These are phyloP conservation scores for Alternaria ethzedia DNA, from an alignment of 2,329 filamentous ascomycete genomes.

Conservation along the genomic window DNA sequence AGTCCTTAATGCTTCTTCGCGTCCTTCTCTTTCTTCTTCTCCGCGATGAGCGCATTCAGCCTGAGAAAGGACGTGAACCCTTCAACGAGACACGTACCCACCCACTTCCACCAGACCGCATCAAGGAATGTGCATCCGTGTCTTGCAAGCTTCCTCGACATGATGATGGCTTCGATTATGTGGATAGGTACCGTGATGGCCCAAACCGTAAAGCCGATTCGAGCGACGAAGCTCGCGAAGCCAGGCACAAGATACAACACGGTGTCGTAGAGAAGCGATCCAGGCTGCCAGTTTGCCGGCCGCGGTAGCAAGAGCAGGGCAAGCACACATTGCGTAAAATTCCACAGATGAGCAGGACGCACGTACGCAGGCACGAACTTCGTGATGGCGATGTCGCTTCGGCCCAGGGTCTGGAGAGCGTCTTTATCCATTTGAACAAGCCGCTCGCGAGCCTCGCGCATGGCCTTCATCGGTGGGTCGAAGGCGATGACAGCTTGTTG, in stretches of 20 bases:
- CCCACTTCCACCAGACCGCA: slow-evolving; percentile 61
- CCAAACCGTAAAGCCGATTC: slow-evolving; percentile 66
- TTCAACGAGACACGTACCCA: slow-evolving; percentile 59
- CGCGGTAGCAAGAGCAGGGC: slow-evolving; percentile 39
- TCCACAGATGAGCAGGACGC: slow-evolving; percentile 54
- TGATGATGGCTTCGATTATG: slow-evolving; percentile 62
- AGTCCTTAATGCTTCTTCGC: slow-evolving; percentile 39
- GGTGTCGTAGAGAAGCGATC: slow-evolving; percentile 43
- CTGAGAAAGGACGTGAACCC: slow-evolving; percentile 58
- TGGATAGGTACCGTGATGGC: slow-evolving; percentile 70
- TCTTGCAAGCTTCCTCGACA: slow-evolving; percentile 57
- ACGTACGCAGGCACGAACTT: slow-evolving; percentile 60
- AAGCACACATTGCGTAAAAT: slow-evolving; percentile 57
- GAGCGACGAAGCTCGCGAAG: slow-evolving; percentile 65
- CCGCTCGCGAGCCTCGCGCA: slow-evolving; percentile 71
- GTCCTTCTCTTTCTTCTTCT: slow-evolving; percentile 39
- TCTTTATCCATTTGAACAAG: slow-evolving; percentile 75
- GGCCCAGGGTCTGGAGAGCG: slow-evolving; percentile 65
- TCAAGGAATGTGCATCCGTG: slow-evolving; percentile 60
- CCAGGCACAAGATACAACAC: slow-evolving; percentile 59
- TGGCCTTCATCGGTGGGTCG: slow-evolving; percentile 71
- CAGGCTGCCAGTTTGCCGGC: slow-evolving; percentile 41
- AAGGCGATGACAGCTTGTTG: slow-evolving; percentile 64
- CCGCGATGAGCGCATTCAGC: slow-evolving; percentile 31
- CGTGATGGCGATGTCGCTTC: slow-evolving; percentile 63